phyloP scores from a whole-genome alignment of 805 yeast species.

The Pichia cephalocereana region DNA sequence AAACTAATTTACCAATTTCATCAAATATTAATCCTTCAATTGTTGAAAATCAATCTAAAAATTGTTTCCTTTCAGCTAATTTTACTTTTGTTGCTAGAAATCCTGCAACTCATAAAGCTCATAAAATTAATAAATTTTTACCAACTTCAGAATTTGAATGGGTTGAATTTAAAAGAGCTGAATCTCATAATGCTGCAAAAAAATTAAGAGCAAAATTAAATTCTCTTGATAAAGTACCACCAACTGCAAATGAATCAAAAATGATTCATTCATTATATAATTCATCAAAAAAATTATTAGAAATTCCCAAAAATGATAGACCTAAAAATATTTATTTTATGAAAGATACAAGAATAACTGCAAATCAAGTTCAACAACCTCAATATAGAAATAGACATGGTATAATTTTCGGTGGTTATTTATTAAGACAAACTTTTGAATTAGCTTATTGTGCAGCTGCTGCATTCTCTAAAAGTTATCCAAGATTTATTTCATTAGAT shows the following conservation, averaged over 20 bases:
- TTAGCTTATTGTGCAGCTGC: constrained; percentile 91
- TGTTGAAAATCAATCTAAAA: constrained; percentile 43
- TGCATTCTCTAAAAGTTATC: constrained; percentile 74
- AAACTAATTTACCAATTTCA: constrained; percentile 38
- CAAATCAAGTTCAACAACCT: constrained; percentile 91
- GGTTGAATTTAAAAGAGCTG: constrained; percentile 81
- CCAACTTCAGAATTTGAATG: constrained; percentile 72
- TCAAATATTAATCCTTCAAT: constrained; percentile 39
- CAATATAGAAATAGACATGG: constrained; percentile 93
- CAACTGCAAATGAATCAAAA: constrained; percentile 64
- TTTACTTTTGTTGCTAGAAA: constrained; percentile 95
- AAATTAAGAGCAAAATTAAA: constrained; percentile 64
- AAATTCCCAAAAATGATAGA: constrained; percentile 20
- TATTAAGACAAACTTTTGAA: constrained; percentile 87
- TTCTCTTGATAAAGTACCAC: constrained; percentile 54
- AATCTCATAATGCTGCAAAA: constrained; percentile 80
- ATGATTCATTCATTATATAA: constrained; percentile 75
- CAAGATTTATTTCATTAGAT: constrained; percentile 83
- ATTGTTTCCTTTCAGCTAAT: constrained; percentile 77
- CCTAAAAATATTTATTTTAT: constrained; percentile 53
- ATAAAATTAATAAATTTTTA: constrained; percentile 72
- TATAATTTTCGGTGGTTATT: constrained; percentile 92
- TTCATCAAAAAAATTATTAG: constrained; percentile 33
- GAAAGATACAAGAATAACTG: constrained; percentile 61
- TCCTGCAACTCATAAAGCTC: constrained; percentile 84